Conservation (phyloP, 2,329 filamentous ascomycete genomes). For the Aspergillus carbonarius region DNA sequence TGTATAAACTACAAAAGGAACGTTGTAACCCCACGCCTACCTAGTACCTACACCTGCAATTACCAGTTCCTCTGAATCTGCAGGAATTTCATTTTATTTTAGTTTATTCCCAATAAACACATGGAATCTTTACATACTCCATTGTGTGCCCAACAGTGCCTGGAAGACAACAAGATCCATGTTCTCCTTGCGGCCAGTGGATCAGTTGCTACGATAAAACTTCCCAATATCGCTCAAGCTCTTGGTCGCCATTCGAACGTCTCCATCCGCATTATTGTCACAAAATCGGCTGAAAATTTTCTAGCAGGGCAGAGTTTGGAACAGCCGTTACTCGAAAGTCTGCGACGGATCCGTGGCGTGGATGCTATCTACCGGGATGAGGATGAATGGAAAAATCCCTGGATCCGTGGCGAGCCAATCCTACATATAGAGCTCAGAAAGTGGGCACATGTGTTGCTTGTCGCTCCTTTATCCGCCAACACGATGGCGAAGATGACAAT, state of each 20-base stretch:
- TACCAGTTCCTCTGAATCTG: not conserved
- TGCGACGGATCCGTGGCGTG: conserved; percentile 66
- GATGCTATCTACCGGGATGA: conserved; percentile 78
- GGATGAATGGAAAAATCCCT: conserved; percentile 80
- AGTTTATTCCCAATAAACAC: too few species aligned
- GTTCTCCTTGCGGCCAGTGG: conserved; percentile 64
- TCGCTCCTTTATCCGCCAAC: conserved; percentile 82
- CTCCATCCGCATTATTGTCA: conserved; percentile 83
- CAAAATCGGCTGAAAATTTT: conserved; percentile 70
- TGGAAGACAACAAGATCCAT: conserved; percentile 28
- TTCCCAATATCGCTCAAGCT: conserved; percentile 61
- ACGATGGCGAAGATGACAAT: conserved; percentile 77
- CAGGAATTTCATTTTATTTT: not conserved
- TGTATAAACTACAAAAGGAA: too few species aligned
- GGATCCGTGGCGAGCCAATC: conserved; percentile 75
- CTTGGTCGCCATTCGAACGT: conserved; percentile 51
- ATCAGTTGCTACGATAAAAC: conserved; percentile 86
- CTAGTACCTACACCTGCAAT: not conserved
- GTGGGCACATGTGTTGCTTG: conserved; percentile 76
- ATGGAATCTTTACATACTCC: conserved; percentile 5
- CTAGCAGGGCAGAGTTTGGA: conserved; percentile 72
- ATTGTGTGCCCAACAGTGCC: conserved; percentile 19
- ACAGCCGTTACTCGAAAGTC: conserved; percentile 65
- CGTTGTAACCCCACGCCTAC: too few species aligned
- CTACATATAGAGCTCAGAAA: conserved; percentile 85